Percentiles rank a stretch among this genome's conserved stretches.
These are phyloP conservation scores for Fraxinus ornus DNA, from an alignment of 305 asterid species.

Conservation along the genomic window DNA sequence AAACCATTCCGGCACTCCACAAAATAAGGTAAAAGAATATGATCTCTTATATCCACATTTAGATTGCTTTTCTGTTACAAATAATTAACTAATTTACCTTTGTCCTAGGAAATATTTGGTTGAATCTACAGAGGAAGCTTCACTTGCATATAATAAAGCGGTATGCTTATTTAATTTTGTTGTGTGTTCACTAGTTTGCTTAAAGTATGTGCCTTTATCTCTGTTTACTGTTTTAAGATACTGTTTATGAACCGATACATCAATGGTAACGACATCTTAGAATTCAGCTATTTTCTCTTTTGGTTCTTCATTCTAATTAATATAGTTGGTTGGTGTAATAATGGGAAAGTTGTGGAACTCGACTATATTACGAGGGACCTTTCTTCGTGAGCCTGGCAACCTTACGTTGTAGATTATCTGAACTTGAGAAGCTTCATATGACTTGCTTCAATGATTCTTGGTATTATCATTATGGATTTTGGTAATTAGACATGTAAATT, in stretches of 20 bases:
- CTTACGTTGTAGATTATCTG: background rate
- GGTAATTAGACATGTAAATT: background rate
- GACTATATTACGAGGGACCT: background rate
- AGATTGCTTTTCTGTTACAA: slow-evolving; percentile 7
- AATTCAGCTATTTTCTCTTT: background rate
- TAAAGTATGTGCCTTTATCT: background rate
- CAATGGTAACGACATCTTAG: background rate
- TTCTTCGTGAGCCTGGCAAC: background rate
- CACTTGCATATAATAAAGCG: slow-evolving; percentile 93
- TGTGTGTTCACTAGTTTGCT: slow-evolving; percentile 5
- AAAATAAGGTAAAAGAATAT: slow-evolving; percentile 63
- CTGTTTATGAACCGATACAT: background rate
- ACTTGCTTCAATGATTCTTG: slow-evolving; percentile 10
- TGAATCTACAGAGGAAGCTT: slow-evolving; percentile 94
- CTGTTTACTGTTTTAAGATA: slow-evolving; percentile 11
- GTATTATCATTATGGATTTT: background rate
- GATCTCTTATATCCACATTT: background rate
- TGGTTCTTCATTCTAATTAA: background rate
- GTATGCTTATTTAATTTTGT: slow-evolving; percentile 41
- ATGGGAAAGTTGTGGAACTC: background rate
- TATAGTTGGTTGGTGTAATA: background rate
- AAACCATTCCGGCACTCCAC: slow-evolving; percentile 89
- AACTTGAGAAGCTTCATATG: slow-evolving; percentile 8
- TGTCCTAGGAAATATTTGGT: slow-evolving; percentile 72
- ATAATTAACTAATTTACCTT: slow-evolving; percentile 16